Conservation (phyloP, 352 stramenopile genomes). For the Thraustotheca clavata region DNA sequence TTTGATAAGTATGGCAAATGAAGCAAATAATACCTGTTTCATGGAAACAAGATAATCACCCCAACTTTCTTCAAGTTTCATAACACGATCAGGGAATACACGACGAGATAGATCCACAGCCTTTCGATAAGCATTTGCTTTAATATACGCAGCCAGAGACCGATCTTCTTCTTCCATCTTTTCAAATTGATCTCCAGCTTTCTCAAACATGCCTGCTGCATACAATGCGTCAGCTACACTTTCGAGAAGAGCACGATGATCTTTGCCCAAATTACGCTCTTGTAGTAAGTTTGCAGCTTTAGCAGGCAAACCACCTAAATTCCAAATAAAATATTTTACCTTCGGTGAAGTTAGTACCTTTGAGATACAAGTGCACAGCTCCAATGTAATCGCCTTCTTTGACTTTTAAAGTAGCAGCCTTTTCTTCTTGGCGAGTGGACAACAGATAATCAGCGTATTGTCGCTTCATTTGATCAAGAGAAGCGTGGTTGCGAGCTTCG, state of each 20-base stretch:
- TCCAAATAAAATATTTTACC: slow-evolving; percentile 56
- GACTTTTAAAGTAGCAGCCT: slow-evolving; percentile 86
- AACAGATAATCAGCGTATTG: slow-evolving; percentile 92
- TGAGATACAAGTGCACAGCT: slow-evolving; percentile 90
- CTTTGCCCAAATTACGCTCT: slow-evolving; percentile 76
- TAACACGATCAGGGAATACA: slow-evolving; percentile 86
- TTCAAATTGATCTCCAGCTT: slow-evolving; percentile 91
- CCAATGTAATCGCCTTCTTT: slow-evolving; percentile 85
- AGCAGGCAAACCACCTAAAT: slow-evolving; percentile 60
- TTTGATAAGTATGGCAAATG: background rate
- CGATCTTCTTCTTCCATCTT: slow-evolving; percentile 87
- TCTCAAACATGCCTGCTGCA: slow-evolving; percentile 86
- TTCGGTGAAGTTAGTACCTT: slow-evolving; percentile 32
- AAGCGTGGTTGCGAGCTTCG: slow-evolving; percentile 66
- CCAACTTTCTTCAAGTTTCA: slow-evolving; percentile 89
- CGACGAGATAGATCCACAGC: slow-evolving; percentile 88
- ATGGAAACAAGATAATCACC: slow-evolving; percentile 89
- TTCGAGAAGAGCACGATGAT: slow-evolving; percentile 85
- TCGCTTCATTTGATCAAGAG: slow-evolving; percentile 82
- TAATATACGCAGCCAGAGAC: slow-evolving; percentile 88
- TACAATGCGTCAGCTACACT: slow-evolving; percentile 86
- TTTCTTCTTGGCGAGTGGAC: slow-evolving; percentile 88
- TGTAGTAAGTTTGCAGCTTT: slow-evolving; percentile 85
- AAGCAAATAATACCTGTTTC: slow-evolving; percentile 50
- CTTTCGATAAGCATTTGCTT: slow-evolving; percentile 88